A percentile compares a stretch with the other conserved stretches of the same genome.
phyloP scores from a whole-genome alignment of 1,139 yeast species.

The Geotrichum restrictum region DNA sequence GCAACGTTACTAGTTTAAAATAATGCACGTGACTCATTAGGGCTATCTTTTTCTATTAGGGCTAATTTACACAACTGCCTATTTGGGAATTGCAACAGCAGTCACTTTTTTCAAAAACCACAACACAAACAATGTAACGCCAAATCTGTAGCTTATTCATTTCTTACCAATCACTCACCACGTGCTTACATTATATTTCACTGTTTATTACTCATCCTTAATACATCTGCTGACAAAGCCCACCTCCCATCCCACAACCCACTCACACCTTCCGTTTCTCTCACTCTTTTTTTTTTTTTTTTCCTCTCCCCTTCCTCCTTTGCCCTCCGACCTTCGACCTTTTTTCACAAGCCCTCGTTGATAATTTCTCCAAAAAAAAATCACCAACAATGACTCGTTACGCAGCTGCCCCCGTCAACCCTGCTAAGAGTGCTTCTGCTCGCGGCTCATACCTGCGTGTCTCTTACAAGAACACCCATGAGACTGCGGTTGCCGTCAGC shows the following conservation, averaged over 20 bases:
- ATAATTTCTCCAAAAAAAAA: constrained; percentile 2
- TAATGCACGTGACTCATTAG: too few relatives aligned
- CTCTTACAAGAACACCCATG: constrained; percentile 99
- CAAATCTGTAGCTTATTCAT: too few relatives aligned
- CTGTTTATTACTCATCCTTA: background rate
- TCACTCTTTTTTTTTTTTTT: constrained; percentile 6
- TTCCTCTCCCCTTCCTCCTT: constrained; percentile 9
- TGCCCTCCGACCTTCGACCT: constrained; percentile 1
- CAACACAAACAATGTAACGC: background rate
- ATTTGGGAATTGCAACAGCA: background rate
- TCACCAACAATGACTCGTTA: constrained; percentile 67
- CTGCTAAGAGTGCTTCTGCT: constrained; percentile 98
- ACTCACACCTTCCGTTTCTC: background rate
- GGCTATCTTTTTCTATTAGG: too few relatives aligned
- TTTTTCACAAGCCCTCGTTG: constrained; percentile 2
- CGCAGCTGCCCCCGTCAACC: constrained; percentile 99
- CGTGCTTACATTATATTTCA: too few relatives aligned
- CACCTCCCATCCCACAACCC: background rate
- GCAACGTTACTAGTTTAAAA: too few relatives aligned
- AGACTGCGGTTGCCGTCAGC: constrained; percentile 95
- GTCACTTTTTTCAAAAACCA: background rate
- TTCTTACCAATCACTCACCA: too few relatives aligned
- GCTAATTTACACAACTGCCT: background rate
- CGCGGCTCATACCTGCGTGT: constrained; percentile 99
- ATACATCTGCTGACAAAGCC: background rate